A percentile compares a stretch with the other conserved stretches of the same genome.
These are phyloP conservation scores for Fusarium sp. DNA, from an alignment of 2,329 filamentous ascomycete species.

Conservation along the genomic window DNA sequence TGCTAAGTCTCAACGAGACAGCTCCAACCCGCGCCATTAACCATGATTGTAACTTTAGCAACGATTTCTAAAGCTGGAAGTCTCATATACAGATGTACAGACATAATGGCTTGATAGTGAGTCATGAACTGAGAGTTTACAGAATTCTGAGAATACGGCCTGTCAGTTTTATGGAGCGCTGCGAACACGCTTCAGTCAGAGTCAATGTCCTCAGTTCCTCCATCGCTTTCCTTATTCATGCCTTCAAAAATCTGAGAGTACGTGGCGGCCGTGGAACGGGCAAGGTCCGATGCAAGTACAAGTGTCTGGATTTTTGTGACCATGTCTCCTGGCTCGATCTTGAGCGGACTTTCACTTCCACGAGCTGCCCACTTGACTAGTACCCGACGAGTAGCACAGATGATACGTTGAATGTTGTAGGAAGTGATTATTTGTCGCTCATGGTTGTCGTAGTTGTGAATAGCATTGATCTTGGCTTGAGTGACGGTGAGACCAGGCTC, in stretches of 20 bases:
- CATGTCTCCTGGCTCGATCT: neutral
- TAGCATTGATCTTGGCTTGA: neutral
- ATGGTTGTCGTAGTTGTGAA: neutral
- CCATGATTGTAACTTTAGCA: neutral
- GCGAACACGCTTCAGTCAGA: neutral
- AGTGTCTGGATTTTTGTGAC: neutral
- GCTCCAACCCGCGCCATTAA: neutral
- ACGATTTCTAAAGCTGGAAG: neutral
- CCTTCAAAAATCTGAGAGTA: neutral
- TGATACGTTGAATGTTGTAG: neutral
- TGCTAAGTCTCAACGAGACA: neutral
- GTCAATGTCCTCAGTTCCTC: neutral
- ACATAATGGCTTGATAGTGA: neutral
- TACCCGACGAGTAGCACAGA: neutral
- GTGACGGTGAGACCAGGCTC: neutral
- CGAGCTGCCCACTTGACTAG: neutral
- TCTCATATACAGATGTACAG: neutral
- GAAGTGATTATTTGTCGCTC: neutral
- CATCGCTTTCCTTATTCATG: neutral
- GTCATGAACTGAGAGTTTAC: neutral
- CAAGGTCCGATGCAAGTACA: neutral
- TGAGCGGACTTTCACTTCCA: neutral
- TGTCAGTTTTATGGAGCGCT: neutral
- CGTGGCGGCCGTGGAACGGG: neutral
- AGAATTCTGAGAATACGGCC: neutral